Evolutionary conservation across 768 basidiomycete genomes (phyloP).

Genomic region (Kwoniella dendrophila): DNA sequence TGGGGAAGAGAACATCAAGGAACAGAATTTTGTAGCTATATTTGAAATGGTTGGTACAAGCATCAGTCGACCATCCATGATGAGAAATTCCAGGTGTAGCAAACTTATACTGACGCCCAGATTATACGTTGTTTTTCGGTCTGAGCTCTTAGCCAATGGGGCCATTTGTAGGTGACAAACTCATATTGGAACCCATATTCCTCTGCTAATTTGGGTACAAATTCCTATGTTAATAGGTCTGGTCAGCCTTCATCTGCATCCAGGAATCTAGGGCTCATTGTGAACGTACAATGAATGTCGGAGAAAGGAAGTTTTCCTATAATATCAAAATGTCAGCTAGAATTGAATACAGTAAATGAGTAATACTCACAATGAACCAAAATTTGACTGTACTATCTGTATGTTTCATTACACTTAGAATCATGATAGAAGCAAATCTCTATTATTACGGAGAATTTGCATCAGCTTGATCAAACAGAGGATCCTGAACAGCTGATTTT

Average conservation of each 20-base stretch:
- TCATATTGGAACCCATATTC: conserved; percentile 95
- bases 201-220: conserved; percentile 86
- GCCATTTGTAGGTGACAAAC: conserved; percentile 98
- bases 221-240: conserved; percentile 65
- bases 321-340: conserved; percentile 12
- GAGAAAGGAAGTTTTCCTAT: conserved; percentile 88
- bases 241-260: neutral
- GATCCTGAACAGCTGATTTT: conserved; percentile 23
- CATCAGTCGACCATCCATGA: neutral
- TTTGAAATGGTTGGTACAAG: neutral
- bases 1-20: conserved; percentile 96
- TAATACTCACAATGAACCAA: conserved; percentile 90
- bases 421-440: conserved; percentile 98
- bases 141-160: conserved; percentile 93
- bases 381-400: conserved; percentile 96
- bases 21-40: conserved; percentile 91
- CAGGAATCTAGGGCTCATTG: neutral
- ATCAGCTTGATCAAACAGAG: conserved; percentile 1
- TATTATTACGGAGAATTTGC: conserved; percentile 54
- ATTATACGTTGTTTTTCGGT: conserved; percentile 98
- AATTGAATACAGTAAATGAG: no score
- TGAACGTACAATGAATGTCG: conserved; percentile 79
- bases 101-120: conserved; percentile 68
- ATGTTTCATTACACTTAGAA: conserved; percentile 89
- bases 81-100: neutral